Base-by-base conservation (phyloP, 2,329 filamentous ascomycete genomes). In the Aspergillus clavatus region DNA sequence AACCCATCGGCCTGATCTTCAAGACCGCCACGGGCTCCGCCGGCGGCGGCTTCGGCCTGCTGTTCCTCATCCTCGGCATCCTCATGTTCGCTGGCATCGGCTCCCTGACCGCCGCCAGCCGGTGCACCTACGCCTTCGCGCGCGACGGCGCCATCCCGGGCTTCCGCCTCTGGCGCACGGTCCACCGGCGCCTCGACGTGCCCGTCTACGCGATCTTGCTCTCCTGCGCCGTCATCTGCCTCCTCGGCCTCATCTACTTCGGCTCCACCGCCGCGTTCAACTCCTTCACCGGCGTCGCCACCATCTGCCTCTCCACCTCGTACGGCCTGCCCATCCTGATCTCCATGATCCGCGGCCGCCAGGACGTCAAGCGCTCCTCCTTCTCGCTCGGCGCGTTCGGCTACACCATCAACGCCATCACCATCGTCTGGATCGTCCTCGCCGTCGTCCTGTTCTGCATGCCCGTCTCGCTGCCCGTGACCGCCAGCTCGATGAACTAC, bases 191-290 rank as follows among this genome's bases (percentile, higher is more conserved):
- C 2, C 76, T 87, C 40, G 81, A 84, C 46, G 81, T 90, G 43
- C 87, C 87, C 0, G 70, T 91, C 1, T 81, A 76, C 72, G 84
- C 82, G 1, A 74, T 90, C 5, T 70, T 82, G 3, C 73, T 90
- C 2, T 87, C 84, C 0, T 83, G 84, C 0, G 60, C 74, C 0
- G 79, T 90, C 35, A 82, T 86, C 63, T 85, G 81, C 54, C 69
- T 89, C 8, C 75, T 90, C 0, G 86, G 86, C 0, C 75, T 87
- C 53, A 89, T 90, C 65, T 90, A 87, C 70, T 88, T 90, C 52
- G 87, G 87, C 7, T 86, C 82, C 1, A 78, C 80, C 0, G 84
- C 85, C 0, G 87, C 87, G 0, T 90, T 90, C 71, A 86, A 84
- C 72, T 83, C 81, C 7, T 89, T 90, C 66, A 89, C 86, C 0